These are phyloP conservation scores for Cadophora luteo-olivacea DNA, from an alignment of 2,329 filamentous ascomycete species.

Conservation along the genomic window DNA sequence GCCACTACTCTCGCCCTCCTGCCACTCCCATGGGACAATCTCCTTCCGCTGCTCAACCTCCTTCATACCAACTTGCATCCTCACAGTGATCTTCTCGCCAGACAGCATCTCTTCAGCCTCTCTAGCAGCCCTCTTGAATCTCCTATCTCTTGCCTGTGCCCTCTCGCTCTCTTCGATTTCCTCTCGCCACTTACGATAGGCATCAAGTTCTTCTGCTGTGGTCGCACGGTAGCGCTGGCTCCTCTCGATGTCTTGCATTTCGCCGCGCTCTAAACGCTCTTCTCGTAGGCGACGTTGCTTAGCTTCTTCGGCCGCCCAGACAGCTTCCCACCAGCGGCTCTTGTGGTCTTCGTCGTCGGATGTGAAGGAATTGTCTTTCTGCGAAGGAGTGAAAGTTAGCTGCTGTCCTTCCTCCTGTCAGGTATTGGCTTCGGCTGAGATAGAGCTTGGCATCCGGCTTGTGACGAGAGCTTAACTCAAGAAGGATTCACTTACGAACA, in stretches of 20 bases:
- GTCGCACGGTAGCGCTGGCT: not conserved
- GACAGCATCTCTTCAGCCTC: not conserved
- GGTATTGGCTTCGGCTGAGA: too few species aligned
- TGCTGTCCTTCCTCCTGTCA: too few species aligned
- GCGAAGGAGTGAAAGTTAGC: not conserved
- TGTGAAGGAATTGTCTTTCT: slow-evolving; percentile 15
- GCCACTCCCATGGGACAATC: slow-evolving; percentile 2
- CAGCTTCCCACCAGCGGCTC: slow-evolving; percentile 4
- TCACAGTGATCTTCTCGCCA: not conserved
- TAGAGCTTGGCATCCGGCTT: too few species aligned
- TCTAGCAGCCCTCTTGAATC: not conserved
- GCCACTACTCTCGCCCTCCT: not conserved
- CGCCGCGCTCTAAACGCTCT: not conserved
- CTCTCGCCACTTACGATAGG: not conserved
- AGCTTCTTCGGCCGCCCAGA: slow-evolving; percentile 1
- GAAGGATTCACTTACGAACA: slow-evolving; percentile 24
- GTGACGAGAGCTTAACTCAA: not conserved
- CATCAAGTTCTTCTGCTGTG: not conserved
- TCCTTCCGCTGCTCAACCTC: not conserved
- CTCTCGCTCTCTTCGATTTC: not conserved
- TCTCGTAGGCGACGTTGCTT: not conserved
- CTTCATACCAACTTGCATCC: not conserved
- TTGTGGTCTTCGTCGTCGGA: not conserved
- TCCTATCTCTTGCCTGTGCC: not conserved
- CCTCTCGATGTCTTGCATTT: not conserved